These are phyloP conservation scores for Acanthamoeba triangularis DNA, from an alignment of 208 protist species.

Conservation along the genomic window DNA sequence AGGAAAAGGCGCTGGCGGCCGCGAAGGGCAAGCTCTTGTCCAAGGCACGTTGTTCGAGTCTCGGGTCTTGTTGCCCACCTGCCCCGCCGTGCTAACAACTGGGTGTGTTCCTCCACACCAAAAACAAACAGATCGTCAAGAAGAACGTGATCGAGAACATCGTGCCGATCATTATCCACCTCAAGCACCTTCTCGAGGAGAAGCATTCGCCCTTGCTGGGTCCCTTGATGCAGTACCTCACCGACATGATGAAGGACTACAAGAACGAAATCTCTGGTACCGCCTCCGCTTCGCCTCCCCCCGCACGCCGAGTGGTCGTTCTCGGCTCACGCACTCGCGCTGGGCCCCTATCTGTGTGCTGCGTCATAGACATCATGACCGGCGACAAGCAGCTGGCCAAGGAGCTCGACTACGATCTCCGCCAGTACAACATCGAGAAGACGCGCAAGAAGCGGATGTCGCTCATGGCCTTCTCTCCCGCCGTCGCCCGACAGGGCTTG, in stretches of 20 bases:
- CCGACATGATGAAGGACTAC: constrained; percentile 87
- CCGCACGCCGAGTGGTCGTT: background rate
- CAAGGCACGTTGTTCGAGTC: constrained; percentile 62
- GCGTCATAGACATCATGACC: constrained; percentile 81
- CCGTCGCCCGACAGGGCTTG: background rate
- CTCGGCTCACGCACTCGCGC: background rate
- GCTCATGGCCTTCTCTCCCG: constrained; percentile 24
- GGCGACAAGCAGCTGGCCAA: constrained; percentile 85
- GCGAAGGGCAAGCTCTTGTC: constrained; percentile 72
- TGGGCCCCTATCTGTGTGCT: background rate
- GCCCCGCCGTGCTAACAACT: too few species aligned
- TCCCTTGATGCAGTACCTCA: constrained; percentile 83
- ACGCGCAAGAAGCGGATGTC: constrained; percentile 34
- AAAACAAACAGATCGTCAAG: constrained; percentile 83
- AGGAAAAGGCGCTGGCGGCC: background rate
- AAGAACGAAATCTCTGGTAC: constrained; percentile 83
- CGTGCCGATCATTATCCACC: constrained; percentile 87
- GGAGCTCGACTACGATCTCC: constrained; percentile 90
- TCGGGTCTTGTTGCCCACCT: background rate
- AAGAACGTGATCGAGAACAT: constrained; percentile 88
- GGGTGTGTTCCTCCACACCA: background rate
- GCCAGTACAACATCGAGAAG: constrained; percentile 34
- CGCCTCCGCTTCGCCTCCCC: background rate
- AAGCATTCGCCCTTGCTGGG: constrained; percentile 85
- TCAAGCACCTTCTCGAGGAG: constrained; percentile 86